Base-by-base conservation (phyloP, 192 early-diverging fungal species). In the Radiomyces spectabilis region DNA sequence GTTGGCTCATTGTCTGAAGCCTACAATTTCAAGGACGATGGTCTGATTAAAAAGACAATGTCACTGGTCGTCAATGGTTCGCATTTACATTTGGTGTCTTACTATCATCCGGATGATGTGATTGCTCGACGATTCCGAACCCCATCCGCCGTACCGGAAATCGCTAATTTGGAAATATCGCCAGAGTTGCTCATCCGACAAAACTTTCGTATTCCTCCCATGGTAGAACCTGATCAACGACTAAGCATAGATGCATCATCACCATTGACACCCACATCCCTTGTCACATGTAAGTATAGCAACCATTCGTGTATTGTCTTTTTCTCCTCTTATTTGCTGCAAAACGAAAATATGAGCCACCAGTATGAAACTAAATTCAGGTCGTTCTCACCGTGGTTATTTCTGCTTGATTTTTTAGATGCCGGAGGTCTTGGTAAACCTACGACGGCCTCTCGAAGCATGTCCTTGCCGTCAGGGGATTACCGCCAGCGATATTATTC, bases 11-110 rank as follows among this genome's bases (percentile, higher is more conserved):
- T 54, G 16, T 49, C 46, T n/a, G 51, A 60, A 26, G 45, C 50
- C 29, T 64, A 52, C 18, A 43, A 38, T 15, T 57, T 47, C 15
- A 75, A 78, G 42, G 25, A 33, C 12, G 65, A 65, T 33, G 80
- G 80, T 4, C 61, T 83, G 45, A 68, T 80, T 18, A 83, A 83
- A 26, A 76, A 78, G 55, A 81, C 78, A 15, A 78, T 83, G 46
- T 80, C 78, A 7, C 47, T 82, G 35, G 30, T 57, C 6, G 65
- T 79, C 41, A 51, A 53, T 30, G 52, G 53, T 38, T 30, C 46
- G n/a, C 41, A 45, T 13, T 53, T 54, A 13, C 61, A 63, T 41
- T 39, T 63, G 30, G 49, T 63, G n/a, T 63, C 52, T n/a, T 63
- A 63, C 27, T 53, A 63, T 25, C 38, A 62, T 38, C 72, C 72